Evolutionary conservation across 208 protist species (phyloP).

Genomic region (Phytomonas sp.): DNA sequence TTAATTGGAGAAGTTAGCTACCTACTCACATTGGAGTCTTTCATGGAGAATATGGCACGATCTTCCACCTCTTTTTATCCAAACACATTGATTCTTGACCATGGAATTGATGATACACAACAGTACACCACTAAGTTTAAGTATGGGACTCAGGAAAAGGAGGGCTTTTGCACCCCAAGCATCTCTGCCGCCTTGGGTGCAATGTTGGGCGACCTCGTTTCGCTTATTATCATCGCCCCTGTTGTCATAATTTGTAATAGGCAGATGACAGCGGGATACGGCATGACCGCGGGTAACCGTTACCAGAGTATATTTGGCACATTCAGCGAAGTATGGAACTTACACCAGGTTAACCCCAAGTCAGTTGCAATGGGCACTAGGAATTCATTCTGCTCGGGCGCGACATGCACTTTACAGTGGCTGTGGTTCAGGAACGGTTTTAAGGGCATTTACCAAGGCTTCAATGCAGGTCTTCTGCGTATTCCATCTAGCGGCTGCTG

Average conservation of each 20-base stretch:
- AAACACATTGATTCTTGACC: neutral
- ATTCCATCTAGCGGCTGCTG: conserved; percentile 76
- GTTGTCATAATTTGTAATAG: conserved; percentile 62
- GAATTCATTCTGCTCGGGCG: neutral
- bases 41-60: conserved; percentile 42
- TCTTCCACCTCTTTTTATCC: neutral
- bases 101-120: neutral
- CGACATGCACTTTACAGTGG: neutral
- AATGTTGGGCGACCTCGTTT: conserved; percentile 60
- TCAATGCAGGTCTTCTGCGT: conserved; percentile 48
- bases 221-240: conserved; percentile 57
- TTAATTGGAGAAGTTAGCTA: conserved; percentile 68
- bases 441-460: conserved; percentile 59
- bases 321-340: conserved; percentile 30
- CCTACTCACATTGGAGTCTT: conserved; percentile 63
- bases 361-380: neutral
- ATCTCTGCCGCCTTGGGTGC: conserved; percentile 44
- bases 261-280: conserved; percentile 79
- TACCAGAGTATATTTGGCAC: conserved; percentile 41
- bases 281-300: conserved; percentile 41
- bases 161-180: conserved; percentile 16
- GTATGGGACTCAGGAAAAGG: neutral
- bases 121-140: neutral
- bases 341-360: conserved; percentile 22
- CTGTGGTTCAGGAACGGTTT: conserved; percentile 19